Evolutionary conservation across 2,329 filamentous ascomycete genomes (phyloP), one percentile per base, ranked within the genome.

Genomic region (Pseudogymnoascus sp.): DNA sequence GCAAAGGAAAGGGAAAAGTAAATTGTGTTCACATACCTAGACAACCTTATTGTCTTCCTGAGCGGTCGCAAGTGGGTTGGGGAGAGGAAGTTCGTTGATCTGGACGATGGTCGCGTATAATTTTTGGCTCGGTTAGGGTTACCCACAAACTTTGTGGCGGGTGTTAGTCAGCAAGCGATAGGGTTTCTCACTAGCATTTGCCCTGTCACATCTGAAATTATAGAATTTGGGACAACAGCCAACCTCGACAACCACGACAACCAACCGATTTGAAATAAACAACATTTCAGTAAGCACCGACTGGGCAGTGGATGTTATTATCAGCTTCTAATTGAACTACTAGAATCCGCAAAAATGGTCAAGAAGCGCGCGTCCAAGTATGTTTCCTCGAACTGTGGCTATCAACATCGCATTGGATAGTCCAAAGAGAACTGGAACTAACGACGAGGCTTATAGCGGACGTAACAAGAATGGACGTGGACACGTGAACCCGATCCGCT

Each of bases 401-500:
- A 41, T 64, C 21, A 43, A 38, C 16, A 41, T 39, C 21, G 23
- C 41, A 21, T 63, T 39, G 26, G 16, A 64, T 6, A 33, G 35
- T 7, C 35, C 45, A 29, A 61, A 60, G 12, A 61, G 49, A 33
- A 55, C 11, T 6, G 49, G 16, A 55, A 55, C 62, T 66, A 60
- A 68, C 43, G 61, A 1, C 49, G 21, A 61, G 31, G 38, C 43
- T 55, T 72, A 68, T 78, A 95, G 90, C 85, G 93, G 93, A 81
- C 92, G 93, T 80, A 97, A 97, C 90, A 97, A 97, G 92, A 96
- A 96, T 83, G 93, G 94, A 80, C 91, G 94, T 80, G 94, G 94
- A 84, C 93, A 97, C 87, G 92, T 96, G 83, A 99, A 99, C 88
- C 95, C 94, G 77, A 96, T 99, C 83, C 90, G 87, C 78, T 94